Evolutionary conservation across 768 basidiomycete species (phyloP), one percentile per base, ranked within the genome.

Genomic region (Lyophyllum shimeji): DNA sequence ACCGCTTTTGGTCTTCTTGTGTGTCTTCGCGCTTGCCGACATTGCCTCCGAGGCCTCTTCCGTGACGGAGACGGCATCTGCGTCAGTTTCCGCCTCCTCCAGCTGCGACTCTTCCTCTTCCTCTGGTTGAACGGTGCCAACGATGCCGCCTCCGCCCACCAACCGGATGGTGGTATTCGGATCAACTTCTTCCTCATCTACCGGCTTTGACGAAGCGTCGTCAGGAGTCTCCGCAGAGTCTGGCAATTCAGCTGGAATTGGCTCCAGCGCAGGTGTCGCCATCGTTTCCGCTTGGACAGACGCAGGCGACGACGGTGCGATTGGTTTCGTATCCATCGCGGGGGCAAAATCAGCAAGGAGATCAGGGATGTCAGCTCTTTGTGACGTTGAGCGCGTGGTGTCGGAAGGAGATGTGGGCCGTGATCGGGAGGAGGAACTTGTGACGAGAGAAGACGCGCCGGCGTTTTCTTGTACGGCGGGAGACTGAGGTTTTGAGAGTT

Each of bases 1-100:
- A 47, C 82, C 74, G 65, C 84, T 85, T 67, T 77, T 83, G 57
- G 76, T 81, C 73, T 83, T 86, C 69, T 79, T 80, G 37, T 81
- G 81, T 40, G 69, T 69, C 62, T 78, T 76, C 54, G 65, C 67
- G 29, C 53, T 63, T 21, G 65, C 64, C n/a, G 47, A 56, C 8
- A 54, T 59, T 7, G 62, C 29, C 15, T 70, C 65, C 6, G 79
- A 71, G 20, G 67, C 69, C 33, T 67, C 68, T 7, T 75, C 74
- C 25, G 63, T 64, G 4, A 76, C 53, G 2, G 77, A 74, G 20
- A 65, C 70, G 17, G 68, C 61, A 45, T 82, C 78, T n/a, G 70
- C 72, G 48, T 57, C 60, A 31, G 59, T 68, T 31, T 65, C 66
- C 46, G 76, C 76, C 21, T 69, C 71, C 17, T 65, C 71, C 2